Evolutionary conservation across 352 stramenopile genomes (phyloP).

Genomic region (Thalassiosira ordinaria): DNA sequence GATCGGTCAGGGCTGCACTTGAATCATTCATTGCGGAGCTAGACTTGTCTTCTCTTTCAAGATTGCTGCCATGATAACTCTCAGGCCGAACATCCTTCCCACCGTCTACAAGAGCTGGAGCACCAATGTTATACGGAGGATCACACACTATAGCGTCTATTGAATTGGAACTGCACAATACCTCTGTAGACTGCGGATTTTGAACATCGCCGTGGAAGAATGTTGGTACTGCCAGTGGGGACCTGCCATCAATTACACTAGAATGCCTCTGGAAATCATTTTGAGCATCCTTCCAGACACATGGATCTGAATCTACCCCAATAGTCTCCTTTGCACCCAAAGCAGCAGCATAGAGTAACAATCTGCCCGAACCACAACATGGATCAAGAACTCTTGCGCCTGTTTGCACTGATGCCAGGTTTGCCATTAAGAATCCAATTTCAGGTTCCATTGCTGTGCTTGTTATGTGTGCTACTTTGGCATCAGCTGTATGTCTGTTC

Average conservation of each 20-base stretch:
- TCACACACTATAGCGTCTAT: constrained; percentile 53
- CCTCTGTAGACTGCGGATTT: constrained; percentile 28
- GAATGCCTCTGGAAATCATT: constrained; percentile 31
- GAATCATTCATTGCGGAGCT: neutral
- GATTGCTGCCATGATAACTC: constrained; percentile 43
- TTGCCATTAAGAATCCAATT: constrained; percentile 61
- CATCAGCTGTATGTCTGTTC: constrained; percentile 15
- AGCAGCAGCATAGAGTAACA: constrained; percentile 47
- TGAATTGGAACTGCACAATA: constrained; percentile 26
- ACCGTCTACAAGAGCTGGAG: constrained; percentile 38
- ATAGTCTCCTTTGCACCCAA: constrained; percentile 36
- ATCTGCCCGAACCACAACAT: constrained; percentile 49
- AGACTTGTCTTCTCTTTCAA: neutral
- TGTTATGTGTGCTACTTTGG: neutral
- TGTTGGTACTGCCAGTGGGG: constrained; percentile 14
- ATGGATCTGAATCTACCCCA: constrained; percentile 41
- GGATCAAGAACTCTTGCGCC: constrained; percentile 37
- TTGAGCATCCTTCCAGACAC: constrained; percentile 33
- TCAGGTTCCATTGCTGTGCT: constrained; percentile 61
- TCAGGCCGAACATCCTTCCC: constrained; percentile 34
- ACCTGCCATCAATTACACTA: neutral
- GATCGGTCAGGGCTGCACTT: constrained; percentile 1
- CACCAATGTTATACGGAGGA: constrained; percentile 57
- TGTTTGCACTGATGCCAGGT: constrained; percentile 32
- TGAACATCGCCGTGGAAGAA: constrained; percentile 50